A percentile compares a stretch with the other conserved stretches of the same genome.
These are phyloP conservation scores for Fusarium oxysporum DNA, from an alignment of 2,329 filamentous ascomycete genomes.

Conservation along the genomic window DNA sequence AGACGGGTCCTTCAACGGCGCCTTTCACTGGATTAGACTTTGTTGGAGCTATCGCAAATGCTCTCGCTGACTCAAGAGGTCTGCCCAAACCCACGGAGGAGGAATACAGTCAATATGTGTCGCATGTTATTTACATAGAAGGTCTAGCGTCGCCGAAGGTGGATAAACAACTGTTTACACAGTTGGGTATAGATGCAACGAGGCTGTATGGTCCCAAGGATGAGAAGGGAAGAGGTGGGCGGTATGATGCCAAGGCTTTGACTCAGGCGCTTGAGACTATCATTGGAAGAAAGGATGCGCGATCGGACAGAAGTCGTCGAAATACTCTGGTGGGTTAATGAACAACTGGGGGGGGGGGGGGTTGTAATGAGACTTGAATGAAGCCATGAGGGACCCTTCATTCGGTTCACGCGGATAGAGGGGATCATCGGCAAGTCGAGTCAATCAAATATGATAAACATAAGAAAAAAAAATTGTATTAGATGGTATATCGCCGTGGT, in stretches of 20 bases:
- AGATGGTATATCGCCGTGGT: slow-evolving; percentile 35
- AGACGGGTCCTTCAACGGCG: slow-evolving; percentile 77
- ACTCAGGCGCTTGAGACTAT: slow-evolving; percentile 81
- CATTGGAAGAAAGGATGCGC: slow-evolving; percentile 67
- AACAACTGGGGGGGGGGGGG: neutral
- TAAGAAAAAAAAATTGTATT: slow-evolving; percentile 24
- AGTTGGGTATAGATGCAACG: slow-evolving; percentile 80
- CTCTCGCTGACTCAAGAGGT: slow-evolving; percentile 75
- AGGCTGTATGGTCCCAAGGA: slow-evolving; percentile 78
- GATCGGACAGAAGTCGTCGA: slow-evolving; percentile 54
- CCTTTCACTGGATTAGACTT: slow-evolving; percentile 85
- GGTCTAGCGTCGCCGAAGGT: slow-evolving; percentile 76
- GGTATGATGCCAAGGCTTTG: slow-evolving; percentile 82
- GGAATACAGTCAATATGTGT: slow-evolving; percentile 78
- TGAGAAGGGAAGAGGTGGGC: slow-evolving; percentile 56
- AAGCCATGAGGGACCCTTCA: no score
- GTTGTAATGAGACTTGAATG: neutral
- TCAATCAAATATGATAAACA: neutral
- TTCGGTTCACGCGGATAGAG: neutral
- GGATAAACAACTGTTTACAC: slow-evolving; percentile 71
- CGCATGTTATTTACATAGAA: slow-evolving; percentile 84
- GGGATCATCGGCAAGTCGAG: neutral
- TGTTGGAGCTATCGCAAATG: slow-evolving; percentile 80
- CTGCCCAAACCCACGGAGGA: slow-evolving; percentile 52
- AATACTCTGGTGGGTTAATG: slow-evolving; percentile 56